phyloP scores from a whole-genome alignment of 177 flowering plant species.

The Vitis hybrid region DNA sequence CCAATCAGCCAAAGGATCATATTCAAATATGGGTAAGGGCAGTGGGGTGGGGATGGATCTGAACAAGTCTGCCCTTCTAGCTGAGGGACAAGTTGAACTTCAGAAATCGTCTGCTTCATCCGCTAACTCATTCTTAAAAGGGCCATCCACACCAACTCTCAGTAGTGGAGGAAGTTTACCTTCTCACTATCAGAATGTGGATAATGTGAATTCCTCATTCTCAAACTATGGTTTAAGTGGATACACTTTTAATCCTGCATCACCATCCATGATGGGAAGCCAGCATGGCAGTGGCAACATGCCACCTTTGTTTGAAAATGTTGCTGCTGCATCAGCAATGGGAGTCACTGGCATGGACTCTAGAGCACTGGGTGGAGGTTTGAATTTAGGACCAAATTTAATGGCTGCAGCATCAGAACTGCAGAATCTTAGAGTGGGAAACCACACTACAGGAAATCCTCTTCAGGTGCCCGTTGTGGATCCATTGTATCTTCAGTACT shows the following conservation, averaged over 20 bases:
- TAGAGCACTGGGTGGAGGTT: slow-evolving; percentile 51
- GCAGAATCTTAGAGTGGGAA: slow-evolving; percentile 56
- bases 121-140: slow-evolving; percentile 32
- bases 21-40: slow-evolving; percentile 34
- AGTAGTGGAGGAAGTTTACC: slow-evolving; percentile 42
- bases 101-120: slow-evolving; percentile 36
- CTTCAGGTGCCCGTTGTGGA: slow-evolving; percentile 52
- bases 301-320: slow-evolving; percentile 69
- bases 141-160: slow-evolving; percentile 4
- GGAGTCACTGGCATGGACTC: slow-evolving; percentile 53
- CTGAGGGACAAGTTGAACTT: slow-evolving; percentile 37
- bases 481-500: slow-evolving; percentile 69
- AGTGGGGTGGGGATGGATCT: slow-evolving; percentile 29
- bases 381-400: slow-evolving; percentile 44
- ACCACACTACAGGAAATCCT: slow-evolving; percentile 41
- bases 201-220: slow-evolving; percentile 44
- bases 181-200: slow-evolving; percentile 53
- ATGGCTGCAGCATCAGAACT: slow-evolving; percentile 50
- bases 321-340: slow-evolving; percentile 60
- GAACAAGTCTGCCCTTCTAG: slow-evolving; percentile 24
- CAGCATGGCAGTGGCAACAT: slow-evolving; percentile 54
- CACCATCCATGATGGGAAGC: slow-evolving; percentile 52
- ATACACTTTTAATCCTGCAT: slow-evolving; percentile 48
- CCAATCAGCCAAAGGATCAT: slow-evolving; percentile 39
- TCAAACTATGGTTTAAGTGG: slow-evolving; percentile 54